A percentile compares a stretch with the other conserved stretches of the same genome.
Conservation (phyloP, 2,329 filamentous ascomycete genomes). For the Paecilomyces fulvus region DNA sequence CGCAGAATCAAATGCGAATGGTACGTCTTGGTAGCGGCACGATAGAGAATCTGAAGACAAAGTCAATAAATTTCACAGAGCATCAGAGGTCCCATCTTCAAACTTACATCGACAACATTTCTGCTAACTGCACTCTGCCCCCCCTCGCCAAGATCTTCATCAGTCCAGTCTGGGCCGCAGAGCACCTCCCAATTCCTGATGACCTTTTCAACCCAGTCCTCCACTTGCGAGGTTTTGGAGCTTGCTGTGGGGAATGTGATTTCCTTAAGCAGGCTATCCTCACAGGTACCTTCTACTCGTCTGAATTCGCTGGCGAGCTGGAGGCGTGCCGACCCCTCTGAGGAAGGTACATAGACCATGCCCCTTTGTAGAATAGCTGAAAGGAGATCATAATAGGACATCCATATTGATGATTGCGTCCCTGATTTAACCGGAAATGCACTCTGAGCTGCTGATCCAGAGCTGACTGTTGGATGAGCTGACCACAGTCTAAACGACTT, state of each 20-base stretch:
- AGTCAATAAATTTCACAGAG: conserved; percentile 8
- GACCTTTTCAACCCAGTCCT: conserved; percentile 69
- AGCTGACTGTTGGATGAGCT: conserved; percentile 27
- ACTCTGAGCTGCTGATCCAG: conserved; percentile 9
- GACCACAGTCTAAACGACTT: conserved; percentile 42
- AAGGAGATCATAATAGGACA: conserved; percentile 71
- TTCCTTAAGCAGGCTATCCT: conserved; percentile 67
- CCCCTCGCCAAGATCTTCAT: conserved; percentile 71
- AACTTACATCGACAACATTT: conserved; percentile 60
- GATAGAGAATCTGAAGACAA: conserved; percentile 64
- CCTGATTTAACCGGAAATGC: conserved; percentile 13
- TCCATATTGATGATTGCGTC: conserved; percentile 57
- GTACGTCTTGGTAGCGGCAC: conserved; percentile 84
- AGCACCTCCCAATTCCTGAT: conserved; percentile 79
- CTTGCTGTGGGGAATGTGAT: conserved; percentile 78
- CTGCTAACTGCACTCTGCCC: conserved; percentile 68
- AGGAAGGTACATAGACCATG: conserved; percentile 27
- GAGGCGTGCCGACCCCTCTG: conserved; percentile 40
- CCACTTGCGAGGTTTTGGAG: conserved; percentile 68
- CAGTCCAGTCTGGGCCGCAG: conserved; percentile 70
- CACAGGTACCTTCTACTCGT: conserved; percentile 69
- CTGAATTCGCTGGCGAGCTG: conserved; percentile 71
- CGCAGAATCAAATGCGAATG: conserved; percentile 86
- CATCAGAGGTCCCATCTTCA: background rate
- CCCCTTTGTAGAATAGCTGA: conserved; percentile 62